phyloP scores from a whole-genome alignment of 2,329 filamentous ascomycete genomes.

The Apiospora rasikravindrae region DNA sequence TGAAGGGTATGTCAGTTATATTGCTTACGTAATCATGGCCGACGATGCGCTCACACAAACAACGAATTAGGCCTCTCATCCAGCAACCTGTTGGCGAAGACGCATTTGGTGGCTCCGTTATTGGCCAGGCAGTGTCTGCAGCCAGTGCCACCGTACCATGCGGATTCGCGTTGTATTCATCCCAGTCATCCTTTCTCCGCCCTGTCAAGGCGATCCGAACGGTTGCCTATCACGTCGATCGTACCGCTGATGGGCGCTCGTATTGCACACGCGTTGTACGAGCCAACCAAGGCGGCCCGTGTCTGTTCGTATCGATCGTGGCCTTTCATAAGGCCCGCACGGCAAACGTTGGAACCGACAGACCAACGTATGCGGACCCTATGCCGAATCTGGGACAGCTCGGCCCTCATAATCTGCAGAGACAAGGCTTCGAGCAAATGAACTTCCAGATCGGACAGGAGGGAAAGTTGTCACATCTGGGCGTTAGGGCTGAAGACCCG shows the following conservation, averaged over 20 bases:
- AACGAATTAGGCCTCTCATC: neutral
- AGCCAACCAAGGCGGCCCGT: conserved; percentile 17
- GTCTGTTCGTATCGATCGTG: conserved; percentile 3
- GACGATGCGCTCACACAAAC: too few relatives aligned
- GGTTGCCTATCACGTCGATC: conserved; percentile 21
- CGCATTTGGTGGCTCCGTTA: conserved; percentile 16
- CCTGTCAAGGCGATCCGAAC: conserved; percentile 16
- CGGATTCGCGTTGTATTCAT: conserved; percentile 23
- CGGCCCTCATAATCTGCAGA: neutral
- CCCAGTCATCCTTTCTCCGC: conserved; percentile 27
- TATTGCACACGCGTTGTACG: conserved; percentile 27
- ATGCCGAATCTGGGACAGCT: neutral
- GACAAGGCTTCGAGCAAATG: conserved; percentile 9
- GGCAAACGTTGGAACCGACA: too few relatives aligned
- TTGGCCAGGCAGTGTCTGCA: conserved; percentile 26
- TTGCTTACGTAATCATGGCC: too few relatives aligned
- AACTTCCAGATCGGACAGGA: neutral
- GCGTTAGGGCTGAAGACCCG: neutral
- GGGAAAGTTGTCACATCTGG: neutral
- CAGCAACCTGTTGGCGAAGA: conserved; percentile 15
- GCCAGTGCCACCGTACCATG: conserved; percentile 24
- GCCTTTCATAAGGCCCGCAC: conserved; percentile 10
- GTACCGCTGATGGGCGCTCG: conserved; percentile 19
- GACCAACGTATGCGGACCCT: neutral
- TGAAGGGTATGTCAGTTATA: conserved; percentile 6